Percentiles rank a stretch among this genome's conserved stretches.
These are phyloP conservation scores for Endocladia muricata DNA, from an alignment of 31 red algal species.

Conservation along the genomic window DNA sequence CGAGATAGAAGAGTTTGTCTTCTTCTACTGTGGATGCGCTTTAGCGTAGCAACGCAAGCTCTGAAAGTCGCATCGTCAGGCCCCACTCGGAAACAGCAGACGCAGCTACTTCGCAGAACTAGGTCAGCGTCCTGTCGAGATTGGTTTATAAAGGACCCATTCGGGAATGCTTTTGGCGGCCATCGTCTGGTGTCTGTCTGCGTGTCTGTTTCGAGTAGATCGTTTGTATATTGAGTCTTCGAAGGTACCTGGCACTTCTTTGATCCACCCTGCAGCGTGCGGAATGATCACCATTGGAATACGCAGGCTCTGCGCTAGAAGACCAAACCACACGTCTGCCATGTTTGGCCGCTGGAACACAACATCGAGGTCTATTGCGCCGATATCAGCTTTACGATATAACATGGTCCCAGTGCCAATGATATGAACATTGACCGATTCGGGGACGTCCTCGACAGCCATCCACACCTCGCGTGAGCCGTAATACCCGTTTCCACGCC, in stretches of 20 bases:
- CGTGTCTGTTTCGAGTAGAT: constrained; percentile 26
- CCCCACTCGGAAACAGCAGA: not conserved
- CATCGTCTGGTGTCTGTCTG: constrained; percentile 45
- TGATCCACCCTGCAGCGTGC: constrained; percentile 60
- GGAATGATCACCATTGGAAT: constrained; percentile 71
- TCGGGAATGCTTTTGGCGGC: constrained; percentile 36
- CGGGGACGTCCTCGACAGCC: constrained; percentile 31
- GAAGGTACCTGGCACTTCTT: constrained; percentile 69
- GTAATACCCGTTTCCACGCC: constrained; percentile 63
- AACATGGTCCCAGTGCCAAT: constrained; percentile 81
- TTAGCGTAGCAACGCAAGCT: too few species aligned
- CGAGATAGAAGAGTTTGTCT: not conserved
- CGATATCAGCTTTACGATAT: constrained; percentile 48
- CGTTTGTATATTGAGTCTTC: constrained; percentile 65
- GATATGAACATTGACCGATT: constrained; percentile 66
- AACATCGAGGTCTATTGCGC: constrained; percentile 30
- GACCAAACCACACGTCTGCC: constrained; percentile 86
- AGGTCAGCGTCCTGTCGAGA: not conserved
- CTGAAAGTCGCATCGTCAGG: too few species aligned
- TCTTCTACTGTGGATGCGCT: too few species aligned
- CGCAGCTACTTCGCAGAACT: not conserved
- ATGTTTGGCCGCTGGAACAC: constrained; percentile 72
- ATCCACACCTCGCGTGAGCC: constrained; percentile 69
- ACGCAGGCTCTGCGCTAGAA: constrained; percentile 35
- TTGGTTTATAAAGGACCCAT: constrained; percentile 41